phyloP scores from a whole-genome alignment of 768 basidiomycete genomes.

The Suillus cothurnatus region DNA sequence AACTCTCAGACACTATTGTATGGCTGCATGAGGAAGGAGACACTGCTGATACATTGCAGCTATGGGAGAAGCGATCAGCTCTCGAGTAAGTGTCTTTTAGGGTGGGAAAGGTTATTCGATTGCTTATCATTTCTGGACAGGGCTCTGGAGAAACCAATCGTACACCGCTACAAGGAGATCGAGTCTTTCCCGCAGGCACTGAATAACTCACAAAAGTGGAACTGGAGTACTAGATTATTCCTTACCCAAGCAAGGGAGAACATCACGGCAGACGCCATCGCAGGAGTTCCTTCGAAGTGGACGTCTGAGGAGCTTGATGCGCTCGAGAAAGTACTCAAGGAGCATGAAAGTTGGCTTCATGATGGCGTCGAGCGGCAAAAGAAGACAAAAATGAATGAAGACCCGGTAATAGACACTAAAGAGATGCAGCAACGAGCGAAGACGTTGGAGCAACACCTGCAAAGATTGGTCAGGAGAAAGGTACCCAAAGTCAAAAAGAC shows the following conservation, averaged over 20 bases:
- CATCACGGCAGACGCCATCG: slow-evolving; percentile 62
- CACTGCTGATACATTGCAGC: slow-evolving; percentile 71
- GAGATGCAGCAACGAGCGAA: slow-evolving; percentile 88
- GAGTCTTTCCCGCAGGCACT: slow-evolving; percentile 82
- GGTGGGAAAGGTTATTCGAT: not conserved
- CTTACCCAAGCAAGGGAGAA: slow-evolving; percentile 77
- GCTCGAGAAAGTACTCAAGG: slow-evolving; percentile 75
- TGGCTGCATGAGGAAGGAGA: slow-evolving; percentile 91
- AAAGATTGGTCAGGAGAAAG: slow-evolving; percentile 69
- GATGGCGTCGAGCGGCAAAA: slow-evolving; percentile 85
- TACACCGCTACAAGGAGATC: slow-evolving; percentile 88
- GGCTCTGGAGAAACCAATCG: slow-evolving; percentile 75
- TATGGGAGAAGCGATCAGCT: slow-evolving; percentile 73
- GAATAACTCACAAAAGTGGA: slow-evolving; percentile 84
- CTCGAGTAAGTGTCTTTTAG: slow-evolving; percentile 69
- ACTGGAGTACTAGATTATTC: slow-evolving; percentile 88
- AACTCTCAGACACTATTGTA: slow-evolving; percentile 69
- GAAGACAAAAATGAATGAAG: slow-evolving; percentile 66
- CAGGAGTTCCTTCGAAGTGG: slow-evolving; percentile 74
- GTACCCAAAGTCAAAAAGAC: slow-evolving; percentile 63
- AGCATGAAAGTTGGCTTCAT: slow-evolving; percentile 84
- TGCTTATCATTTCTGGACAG: slow-evolving; percentile 39
- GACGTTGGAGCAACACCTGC: slow-evolving; percentile 74
- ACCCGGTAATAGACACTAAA: slow-evolving; percentile 82
- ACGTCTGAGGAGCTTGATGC: slow-evolving; percentile 82